Evolutionary conservation across 768 basidiomycete genomes (phyloP), one percentile per base, ranked within the genome.

Genomic region (Hypsizygus marmoreus): DNA sequence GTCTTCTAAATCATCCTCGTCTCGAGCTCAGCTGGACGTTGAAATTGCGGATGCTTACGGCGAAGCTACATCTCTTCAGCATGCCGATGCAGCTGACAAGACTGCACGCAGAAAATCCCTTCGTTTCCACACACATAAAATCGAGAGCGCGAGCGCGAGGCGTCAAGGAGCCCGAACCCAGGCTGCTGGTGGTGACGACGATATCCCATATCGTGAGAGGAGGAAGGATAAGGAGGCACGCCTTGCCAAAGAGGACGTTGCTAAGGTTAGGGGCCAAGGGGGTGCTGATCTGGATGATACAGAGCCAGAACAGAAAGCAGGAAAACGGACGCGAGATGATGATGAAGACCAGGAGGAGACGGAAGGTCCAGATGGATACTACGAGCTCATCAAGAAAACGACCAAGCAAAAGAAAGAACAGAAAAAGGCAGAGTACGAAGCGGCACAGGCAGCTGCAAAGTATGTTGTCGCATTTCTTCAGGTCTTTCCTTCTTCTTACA

Each of bases 111-210:
- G 82, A 55, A 88, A 87, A 54, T 81, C 89, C 6, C 77, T 98
- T 24, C 85, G 88, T 26, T 99, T 98, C 82, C 91, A 98, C 67
- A 93, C 92, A 4, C 80, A 90, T 43, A 89, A 87, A 62, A 95
- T 99, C 57, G 91, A 91, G 61, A 84, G 84, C 46, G 80, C 91
- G 5, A 79, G 82, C 42, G 82, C 86, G 9, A 75, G 88, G 49
- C 78, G 95, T 43, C 80, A 82, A 45, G 81, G 80, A 22, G 92
- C 91, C 5, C 75, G 90, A 46, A 76, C 70, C 50, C 78, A 76
- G 19, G 82, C 87, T 4, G 63, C 83, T 41, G 88, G 90, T 23
- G 97, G 97, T 13, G 97, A 99, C 61, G 95, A 97, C 58, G 97
- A 99, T 60, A 75, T 98, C 36, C 97, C 97, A 13, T 91, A 95